Base-by-base conservation (phyloP, 805 yeast species). In the Saccharomycopsis fibuligera region DNA sequence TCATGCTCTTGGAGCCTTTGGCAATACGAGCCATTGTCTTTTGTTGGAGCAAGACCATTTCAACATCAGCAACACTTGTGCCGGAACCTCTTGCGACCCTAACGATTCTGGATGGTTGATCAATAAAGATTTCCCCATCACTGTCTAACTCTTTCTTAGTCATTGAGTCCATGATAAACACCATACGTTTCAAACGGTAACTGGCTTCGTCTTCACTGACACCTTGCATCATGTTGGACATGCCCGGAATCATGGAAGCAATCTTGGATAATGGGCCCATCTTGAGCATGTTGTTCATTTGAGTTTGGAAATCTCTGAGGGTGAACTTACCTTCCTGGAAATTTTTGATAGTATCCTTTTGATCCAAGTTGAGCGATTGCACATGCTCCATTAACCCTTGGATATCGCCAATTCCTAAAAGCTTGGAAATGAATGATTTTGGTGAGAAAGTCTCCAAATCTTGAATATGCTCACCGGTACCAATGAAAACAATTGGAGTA, bases 401-500 rank as follows among this genome's bases (percentile, higher is more conserved):
- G 51, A 91, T 79, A 65, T 91, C 98, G 50, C 98, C 98, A 60
- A 93, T 90, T 3, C 99, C 99, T 50, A 91, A 73, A 49, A 91
- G 71, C 65, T 89, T 89, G n/a, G 96, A 86, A 37, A 91, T 79
- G 65, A 93, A 91, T 50, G 89, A 81, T 55, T 81, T 77, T 23
- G 98, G 96, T 22, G 93, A 83, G 64, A 91, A 91, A 42, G 85
- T 79, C 66, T 93, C 99, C 52, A 91, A 75, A 63, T 91, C 98
- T 48, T 84, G 86, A 33, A 90, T 85, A 62, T 93, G 99, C 66
- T 91, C 99, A 62, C 99, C 99, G 2, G 98, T 91, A 77, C 99
- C 99, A 51, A 91, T 93, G 62, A 91, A 91, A 6, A 86, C 86
- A 57, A 91, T 84, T 5, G 99, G 99, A 0, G 98, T 93, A 48